Base-by-base conservation (phyloP, 2,329 filamentous ascomycete species). In the Podosphaera xanthii region DNA sequence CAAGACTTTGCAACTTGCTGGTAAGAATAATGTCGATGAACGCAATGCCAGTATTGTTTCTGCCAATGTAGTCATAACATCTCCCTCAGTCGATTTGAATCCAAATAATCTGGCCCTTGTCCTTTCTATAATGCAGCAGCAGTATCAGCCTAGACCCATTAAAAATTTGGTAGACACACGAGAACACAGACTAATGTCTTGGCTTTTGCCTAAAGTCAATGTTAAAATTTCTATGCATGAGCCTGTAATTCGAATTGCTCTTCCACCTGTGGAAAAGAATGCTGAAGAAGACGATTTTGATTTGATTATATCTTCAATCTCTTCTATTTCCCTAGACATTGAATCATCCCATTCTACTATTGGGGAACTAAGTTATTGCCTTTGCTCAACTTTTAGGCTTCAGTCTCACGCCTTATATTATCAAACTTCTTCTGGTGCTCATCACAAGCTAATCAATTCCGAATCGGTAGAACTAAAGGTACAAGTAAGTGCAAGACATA, bases 181-280 rank as follows among this genome's bases (percentile, higher is more conserved):
- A 75, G 72, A 69, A 40, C 79, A 89, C 64, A 77, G 81, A 59
- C 74, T 98, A 40, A 84, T 98, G 36, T 95, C 91, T 12, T 82
- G 87, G n/a, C 77, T 97, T 2, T 75, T 98, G 7, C 92, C 92
- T 1, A 97, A 97, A 72, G 86, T 91, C 0, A 94, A 80, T 66
- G 85, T 97, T 70, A 98, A 97, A 68, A 82, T 97, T 48, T 96
- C 92, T 0, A 86, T 98, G 72, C 92, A 98, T 67, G 92, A 98
- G 69, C 92, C 92, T 0, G 94, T 98, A 14, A 70, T 97, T 62
- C 83, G 94, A 65, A 90, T 98, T 63, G 82, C 90, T 6, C 75
- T 98, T 3, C 90, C 90, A 4, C 83, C 91, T 0, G 80, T 92
- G 62, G 80, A 84, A 61, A 76, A 77, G 59, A 74, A 73, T 1